These are phyloP conservation scores for Vigna trinervia DNA, from an alignment of 306 rosid species.

Conservation along the genomic window DNA sequence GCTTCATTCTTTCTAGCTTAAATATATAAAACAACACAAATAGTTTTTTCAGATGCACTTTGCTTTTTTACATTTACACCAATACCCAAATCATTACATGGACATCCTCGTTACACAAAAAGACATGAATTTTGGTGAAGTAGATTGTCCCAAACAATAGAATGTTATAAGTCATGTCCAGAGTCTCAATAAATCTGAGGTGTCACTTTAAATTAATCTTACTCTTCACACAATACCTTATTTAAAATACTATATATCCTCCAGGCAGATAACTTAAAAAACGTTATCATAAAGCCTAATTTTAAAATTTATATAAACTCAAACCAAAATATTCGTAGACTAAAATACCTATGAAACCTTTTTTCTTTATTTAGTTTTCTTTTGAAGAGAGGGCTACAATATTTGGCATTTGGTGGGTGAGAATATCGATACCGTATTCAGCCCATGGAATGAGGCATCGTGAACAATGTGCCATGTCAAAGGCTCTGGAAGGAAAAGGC, in stretches of 20 bases:
- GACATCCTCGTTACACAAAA: neutral
- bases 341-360: neutral
- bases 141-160: no score
- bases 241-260: no score
- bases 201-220: no score
- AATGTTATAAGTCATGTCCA: no score
- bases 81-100: neutral
- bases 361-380: neutral
- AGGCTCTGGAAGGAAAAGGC: conserved; percentile 80
- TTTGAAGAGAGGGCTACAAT: neutral
- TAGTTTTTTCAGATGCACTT: no score
- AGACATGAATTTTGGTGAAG: no score
- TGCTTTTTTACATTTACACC: no score
- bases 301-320: neutral
- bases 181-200: no score
- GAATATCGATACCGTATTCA: conserved; percentile 43
- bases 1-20: neutral
- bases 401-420: neutral
- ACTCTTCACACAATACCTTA: no score
- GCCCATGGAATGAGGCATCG: conserved; percentile 88
- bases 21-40: no score
- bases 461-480: conserved; percentile 90
- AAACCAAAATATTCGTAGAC: neutral
- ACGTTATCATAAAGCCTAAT: neutral
- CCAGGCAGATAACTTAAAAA: no score